Evolutionary conservation across 2,329 filamentous ascomycete species (phyloP), one percentile per base, ranked within the genome.

Genomic region (Curvularia verruculosa): DNA sequence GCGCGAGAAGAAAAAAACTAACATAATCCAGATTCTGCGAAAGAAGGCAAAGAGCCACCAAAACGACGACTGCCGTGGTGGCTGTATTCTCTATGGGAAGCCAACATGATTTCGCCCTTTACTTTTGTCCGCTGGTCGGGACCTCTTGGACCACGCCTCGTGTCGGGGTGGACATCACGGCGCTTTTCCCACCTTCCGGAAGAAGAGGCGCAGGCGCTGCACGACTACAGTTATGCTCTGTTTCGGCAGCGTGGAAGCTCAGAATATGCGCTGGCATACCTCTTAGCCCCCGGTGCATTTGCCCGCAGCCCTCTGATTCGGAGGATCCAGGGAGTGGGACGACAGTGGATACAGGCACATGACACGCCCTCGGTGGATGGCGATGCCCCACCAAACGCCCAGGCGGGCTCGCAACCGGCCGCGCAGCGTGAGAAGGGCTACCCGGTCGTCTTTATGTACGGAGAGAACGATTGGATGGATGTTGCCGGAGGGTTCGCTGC

Each of bases 401-500:
- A 48, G n/a, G 49, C 43, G 19, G 45, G 18, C 37, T 47, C 51
- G 24, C 10, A 47, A 19, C 46, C 45, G 12, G 44, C 40, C 13
- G 67, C 13, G 54, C 70, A 68, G 21, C 75, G 80, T 9, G 85
- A 87, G 66, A 89, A 84, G 0, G 92, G 93, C 1, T 82, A 92
- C 48, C 94, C 95, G 0, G 82, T 98, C 29, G 85, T 98, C 8
- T 85, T 99, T 73, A 93, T 98, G 90, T 99, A 99, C 73, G 95
- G 95, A 61, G 93, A 98, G 69, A 88, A 95, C 71, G 95, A 99
- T 80, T 99, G 95, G 95, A 99, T 99, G 95, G 95, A 99, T 65
- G 88, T 95, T 8, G 87, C 87, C 0, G 95, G 93, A 26, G 95
- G 95, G 0, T 86, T 88, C 45, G 92, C 90, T 0, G 88, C 93